Conservation (phyloP, 495 filamentous ascomycete genomes). For the Lepraria neglecta region DNA sequence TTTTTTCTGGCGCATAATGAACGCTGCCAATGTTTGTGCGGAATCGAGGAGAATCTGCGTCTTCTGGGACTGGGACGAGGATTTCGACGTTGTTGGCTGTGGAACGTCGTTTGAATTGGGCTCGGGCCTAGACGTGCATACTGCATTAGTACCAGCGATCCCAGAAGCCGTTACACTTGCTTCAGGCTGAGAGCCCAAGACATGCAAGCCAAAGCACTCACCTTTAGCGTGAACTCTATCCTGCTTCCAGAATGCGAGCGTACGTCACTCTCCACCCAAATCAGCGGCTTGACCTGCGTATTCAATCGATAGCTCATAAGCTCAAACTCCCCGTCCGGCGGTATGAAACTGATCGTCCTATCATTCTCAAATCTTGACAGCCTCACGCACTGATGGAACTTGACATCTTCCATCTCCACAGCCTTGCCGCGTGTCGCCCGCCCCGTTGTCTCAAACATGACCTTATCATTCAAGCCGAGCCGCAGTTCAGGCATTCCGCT, state of each 20-base stretch:
- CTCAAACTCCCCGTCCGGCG: slow-evolving; percentile 97
- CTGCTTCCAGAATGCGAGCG: slow-evolving; percentile 89
- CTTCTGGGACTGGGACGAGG: slow-evolving; percentile 91
- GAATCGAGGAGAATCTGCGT: slow-evolving; percentile 94
- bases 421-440: slow-evolving; percentile 92
- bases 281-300: slow-evolving; percentile 95
- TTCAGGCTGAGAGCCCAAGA: not conserved
- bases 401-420: slow-evolving; percentile 99
- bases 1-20: slow-evolving; percentile 97
- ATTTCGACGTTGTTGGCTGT: slow-evolving; percentile 99
- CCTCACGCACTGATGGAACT: slow-evolving; percentile 98
- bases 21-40: slow-evolving; percentile 95
- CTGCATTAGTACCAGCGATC: slow-evolving; percentile 12
- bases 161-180: not conserved
- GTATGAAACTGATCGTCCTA: slow-evolving; percentile 97
- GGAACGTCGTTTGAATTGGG: slow-evolving; percentile 95
- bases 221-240: slow-evolving; percentile 98
- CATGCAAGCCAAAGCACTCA: slow-evolving; percentile 27
- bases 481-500: slow-evolving; percentile 98
- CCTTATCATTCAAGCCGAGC: slow-evolving; percentile 95
- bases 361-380: slow-evolving; percentile 97
- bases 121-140: slow-evolving; percentile 57
- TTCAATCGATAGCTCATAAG: slow-evolving; percentile 99
- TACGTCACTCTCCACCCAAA: slow-evolving; percentile 98
- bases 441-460: slow-evolving; percentile 98